Evolutionary conservation across 2,329 filamentous ascomycete genomes (phyloP), one percentile per base, ranked within the genome.

Genomic region (Exophiala mesophila): DNA sequence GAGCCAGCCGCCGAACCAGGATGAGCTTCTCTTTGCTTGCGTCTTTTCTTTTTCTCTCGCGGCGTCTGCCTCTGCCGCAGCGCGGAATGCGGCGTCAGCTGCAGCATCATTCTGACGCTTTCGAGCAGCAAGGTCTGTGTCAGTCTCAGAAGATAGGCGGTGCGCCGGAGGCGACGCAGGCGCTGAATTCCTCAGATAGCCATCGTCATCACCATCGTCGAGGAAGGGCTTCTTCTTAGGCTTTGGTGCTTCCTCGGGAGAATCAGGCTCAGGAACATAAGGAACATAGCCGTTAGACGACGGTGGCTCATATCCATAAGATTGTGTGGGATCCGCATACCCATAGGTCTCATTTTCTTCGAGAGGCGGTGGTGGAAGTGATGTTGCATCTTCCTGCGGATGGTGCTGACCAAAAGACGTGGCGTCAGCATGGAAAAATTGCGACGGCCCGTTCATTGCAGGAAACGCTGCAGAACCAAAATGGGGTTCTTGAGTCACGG

Each of bases 1-100:
- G 49, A 94, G 94, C 88, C 89, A 96, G 37, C 87, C 82, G 21
- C 79, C 76, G 44, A 95, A 84, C 81, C 89, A 94, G 20, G 85
- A 82, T 21, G 49, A 52, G 8, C 42, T 44, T 34, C 41, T 47
- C 35, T 53, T 51, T 2, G 48, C 30, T 17, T 47, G 32, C 7
- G 67, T 65, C 60, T 76, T 75, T 54, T 69, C 67, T 49, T 70
- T 64, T 15, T 47, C 51, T 7, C 39, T 37, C n/a, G 44, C 44
- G 4, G 46, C 47, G 26, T 54, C 50, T 38, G 48, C 53, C 47
- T 56, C 55, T 15, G 55, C 55, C 5, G 54, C 54, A 5, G 51
- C 53, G 39, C 50, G 54, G 45, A 57, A 57, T 15, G 52, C 52
- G 4, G 54, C 55, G n/a, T 57, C 54, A 2, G 55, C 54, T 12